Evolutionary conservation across 257 asterid genomes (phyloP).

Genomic region (Datura wrightii): DNA sequence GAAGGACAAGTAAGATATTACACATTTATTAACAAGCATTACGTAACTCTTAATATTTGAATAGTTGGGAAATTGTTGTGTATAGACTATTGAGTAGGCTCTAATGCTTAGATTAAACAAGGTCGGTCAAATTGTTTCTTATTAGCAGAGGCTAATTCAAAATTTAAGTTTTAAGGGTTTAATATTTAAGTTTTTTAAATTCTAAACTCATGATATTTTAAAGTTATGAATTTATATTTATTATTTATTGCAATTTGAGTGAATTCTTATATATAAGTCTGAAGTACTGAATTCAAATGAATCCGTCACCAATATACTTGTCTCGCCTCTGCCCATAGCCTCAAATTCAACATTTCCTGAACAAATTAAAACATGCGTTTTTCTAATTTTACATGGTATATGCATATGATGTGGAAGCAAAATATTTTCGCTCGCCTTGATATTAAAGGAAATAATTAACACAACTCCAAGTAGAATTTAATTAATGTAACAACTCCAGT

Average conservation of each 20-base stretch:
- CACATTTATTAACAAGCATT: neutral
- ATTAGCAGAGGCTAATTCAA: too few relatives aligned
- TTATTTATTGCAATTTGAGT: too few relatives aligned
- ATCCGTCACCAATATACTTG: too few relatives aligned
- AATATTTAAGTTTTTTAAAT: too few relatives aligned
- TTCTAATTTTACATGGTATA: neutral
- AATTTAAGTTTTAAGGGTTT: too few relatives aligned
- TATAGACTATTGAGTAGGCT: neutral
- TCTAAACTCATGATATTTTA: too few relatives aligned
- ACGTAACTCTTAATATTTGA: slow-evolving; percentile 7
- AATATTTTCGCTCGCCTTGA: neutral
- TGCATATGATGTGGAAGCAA: too few relatives aligned
- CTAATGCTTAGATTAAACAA: neutral
- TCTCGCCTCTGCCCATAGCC: neutral
- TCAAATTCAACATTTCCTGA: neutral
- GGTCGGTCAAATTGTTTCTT: neutral
- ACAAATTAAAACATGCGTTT: neutral
- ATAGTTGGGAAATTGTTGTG: neutral
- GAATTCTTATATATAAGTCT: too few relatives aligned
- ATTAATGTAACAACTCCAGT: neutral
- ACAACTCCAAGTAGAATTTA: neutral
- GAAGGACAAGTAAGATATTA: neutral
- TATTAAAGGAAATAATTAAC: neutral
- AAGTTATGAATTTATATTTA: too few relatives aligned
- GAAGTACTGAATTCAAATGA: too few relatives aligned